Conservation (phyloP, 768 basidiomycete species). For the Lentinula guzmanii region DNA sequence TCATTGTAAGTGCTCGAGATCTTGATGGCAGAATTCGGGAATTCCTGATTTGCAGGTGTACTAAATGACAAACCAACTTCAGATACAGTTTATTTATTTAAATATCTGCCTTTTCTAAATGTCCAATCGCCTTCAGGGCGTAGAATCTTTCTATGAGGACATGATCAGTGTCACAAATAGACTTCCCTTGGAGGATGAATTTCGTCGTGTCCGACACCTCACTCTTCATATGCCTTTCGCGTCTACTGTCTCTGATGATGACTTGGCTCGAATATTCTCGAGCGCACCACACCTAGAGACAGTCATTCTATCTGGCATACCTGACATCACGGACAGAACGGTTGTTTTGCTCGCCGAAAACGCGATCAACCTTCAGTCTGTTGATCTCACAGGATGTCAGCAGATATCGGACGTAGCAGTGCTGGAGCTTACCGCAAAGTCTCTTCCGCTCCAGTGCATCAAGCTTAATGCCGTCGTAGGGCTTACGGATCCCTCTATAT, state of each 20-base stretch:
- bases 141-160: slow-evolving; percentile 39
- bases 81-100: slow-evolving; percentile 4
- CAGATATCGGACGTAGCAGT: slow-evolving; percentile 76
- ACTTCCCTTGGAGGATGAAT: slow-evolving; percentile 55
- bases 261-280: slow-evolving; percentile 50
- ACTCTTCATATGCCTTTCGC: slow-evolving; percentile 35
- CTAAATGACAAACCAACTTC: background rate
- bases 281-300: slow-evolving; percentile 63
- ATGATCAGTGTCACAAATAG: slow-evolving; percentile 50
- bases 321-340: slow-evolving; percentile 63
- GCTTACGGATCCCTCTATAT: slow-evolving; percentile 56
- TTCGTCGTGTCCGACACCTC: slow-evolving; percentile 54
- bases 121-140: slow-evolving; percentile 7
- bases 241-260: slow-evolving; percentile 39
- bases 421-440: slow-evolving; percentile 61
- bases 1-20: slow-evolving; percentile 1
- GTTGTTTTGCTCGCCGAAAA: slow-evolving; percentile 55
- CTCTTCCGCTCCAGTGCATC: slow-evolving; percentile 66
- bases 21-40: background rate
- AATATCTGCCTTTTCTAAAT: slow-evolving; percentile 1
- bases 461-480: slow-evolving; percentile 63
- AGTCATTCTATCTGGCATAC: slow-evolving; percentile 62
- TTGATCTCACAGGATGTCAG: slow-evolving; percentile 74
- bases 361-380: slow-evolving; percentile 62
- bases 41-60: background rate